A percentile compares a stretch with the other conserved stretches of the same genome.
Conservation (phyloP, 1,139 yeast genomes). For the Pichia cactophila region DNA sequence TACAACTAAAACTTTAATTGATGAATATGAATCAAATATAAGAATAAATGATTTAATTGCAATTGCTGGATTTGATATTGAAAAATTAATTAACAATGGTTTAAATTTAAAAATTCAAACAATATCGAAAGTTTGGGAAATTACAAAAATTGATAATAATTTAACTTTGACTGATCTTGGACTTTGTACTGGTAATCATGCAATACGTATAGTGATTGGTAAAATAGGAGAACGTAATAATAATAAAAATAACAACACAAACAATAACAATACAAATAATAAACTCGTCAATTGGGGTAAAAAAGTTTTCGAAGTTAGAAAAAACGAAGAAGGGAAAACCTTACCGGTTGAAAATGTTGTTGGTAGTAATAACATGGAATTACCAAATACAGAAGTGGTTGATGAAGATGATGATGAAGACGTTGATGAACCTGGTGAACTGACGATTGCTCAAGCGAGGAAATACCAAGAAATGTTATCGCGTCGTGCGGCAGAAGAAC, state of each 20-base stretch:
- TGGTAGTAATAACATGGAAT: background rate
- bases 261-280: background rate
- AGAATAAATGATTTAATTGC: background rate
- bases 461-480: background rate
- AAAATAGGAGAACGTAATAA: background rate
- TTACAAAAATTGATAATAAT: background rate
- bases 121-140: background rate
- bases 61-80: background rate
- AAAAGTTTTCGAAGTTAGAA: background rate
- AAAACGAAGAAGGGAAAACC: background rate
- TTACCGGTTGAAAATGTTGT: background rate
- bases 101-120: background rate
- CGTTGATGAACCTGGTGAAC: background rate
- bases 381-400: background rate
- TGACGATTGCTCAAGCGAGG: background rate
- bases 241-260: background rate
- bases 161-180: background rate
- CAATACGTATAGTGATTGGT: background rate
- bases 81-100: background rate
- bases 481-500: background rate
- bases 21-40: background rate
- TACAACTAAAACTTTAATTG: background rate
- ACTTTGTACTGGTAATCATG: background rate
- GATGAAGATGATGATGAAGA: background rate
- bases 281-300: background rate